Evolutionary conservation across 495 filamentous ascomycete species (phyloP).

Genomic region (Collariella sp.): DNA sequence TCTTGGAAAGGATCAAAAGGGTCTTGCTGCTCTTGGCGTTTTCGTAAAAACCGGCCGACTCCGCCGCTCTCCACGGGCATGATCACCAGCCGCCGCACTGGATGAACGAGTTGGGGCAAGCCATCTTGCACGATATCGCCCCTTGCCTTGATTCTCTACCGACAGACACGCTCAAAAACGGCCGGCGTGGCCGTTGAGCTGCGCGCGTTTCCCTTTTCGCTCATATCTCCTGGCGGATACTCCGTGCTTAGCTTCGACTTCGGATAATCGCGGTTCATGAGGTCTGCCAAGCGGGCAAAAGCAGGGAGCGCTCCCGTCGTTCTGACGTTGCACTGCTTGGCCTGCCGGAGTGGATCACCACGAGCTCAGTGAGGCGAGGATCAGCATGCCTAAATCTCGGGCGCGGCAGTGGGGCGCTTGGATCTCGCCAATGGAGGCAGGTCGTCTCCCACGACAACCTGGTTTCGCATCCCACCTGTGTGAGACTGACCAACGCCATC

Average conservation of each 20-base stretch:
- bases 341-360: not conserved
- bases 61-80: too few relatives aligned
- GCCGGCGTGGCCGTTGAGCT: not conserved
- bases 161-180: not conserved
- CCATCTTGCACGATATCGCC: not conserved
- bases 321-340: too few relatives aligned
- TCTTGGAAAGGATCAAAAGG: too few relatives aligned
- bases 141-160: not conserved
- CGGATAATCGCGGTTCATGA: constrained; percentile 5
- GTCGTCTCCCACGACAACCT: too few relatives aligned
- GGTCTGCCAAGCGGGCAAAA: not conserved
- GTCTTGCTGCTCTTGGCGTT: too few relatives aligned
- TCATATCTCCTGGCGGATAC: not conserved
- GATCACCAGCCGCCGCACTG: too few relatives aligned
- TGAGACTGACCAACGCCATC: too few relatives aligned
- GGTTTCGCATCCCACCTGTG: too few relatives aligned
- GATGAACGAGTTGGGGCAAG: not conserved
- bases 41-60: too few relatives aligned
- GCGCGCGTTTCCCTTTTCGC: not conserved
- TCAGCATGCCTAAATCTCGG: too few relatives aligned
- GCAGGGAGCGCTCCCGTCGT: not conserved
- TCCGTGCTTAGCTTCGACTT: not conserved
- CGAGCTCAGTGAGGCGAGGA: not conserved
- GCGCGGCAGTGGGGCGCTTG: too few relatives aligned
- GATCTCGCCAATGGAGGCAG: too few relatives aligned